Conservation (phyloP, 768 basidiomycete genomes). For the Exsudoporus frostii region DNA sequence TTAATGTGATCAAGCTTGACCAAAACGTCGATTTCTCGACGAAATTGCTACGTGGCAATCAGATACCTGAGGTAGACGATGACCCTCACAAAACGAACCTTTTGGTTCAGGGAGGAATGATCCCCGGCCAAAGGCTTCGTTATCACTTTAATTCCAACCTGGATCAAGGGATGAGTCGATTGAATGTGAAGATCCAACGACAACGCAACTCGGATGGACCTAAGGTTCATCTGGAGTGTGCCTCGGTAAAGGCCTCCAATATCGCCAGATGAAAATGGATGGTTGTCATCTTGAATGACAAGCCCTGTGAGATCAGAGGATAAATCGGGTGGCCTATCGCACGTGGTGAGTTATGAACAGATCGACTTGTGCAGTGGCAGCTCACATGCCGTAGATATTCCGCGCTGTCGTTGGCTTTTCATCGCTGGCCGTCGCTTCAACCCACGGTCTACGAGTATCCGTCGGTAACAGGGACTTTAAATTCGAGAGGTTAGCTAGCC, state of each 20-base stretch:
- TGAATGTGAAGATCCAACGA: neutral
- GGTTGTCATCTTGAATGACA: neutral
- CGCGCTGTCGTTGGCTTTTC: too few species aligned
- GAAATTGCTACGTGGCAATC: neutral
- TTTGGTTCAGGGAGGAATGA: too few species aligned
- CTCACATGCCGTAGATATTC: neutral
- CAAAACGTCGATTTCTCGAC: neutral
- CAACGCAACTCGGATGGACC: neutral
- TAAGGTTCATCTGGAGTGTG: neutral
- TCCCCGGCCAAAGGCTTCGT: too few species aligned
- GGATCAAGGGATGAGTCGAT: neutral
- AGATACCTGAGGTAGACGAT: neutral
- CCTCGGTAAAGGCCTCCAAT: neutral
- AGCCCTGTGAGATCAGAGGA: neutral
- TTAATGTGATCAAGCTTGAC: neutral
- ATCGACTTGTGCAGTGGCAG: neutral
- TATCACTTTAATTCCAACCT: neutral
- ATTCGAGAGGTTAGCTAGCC: neutral
- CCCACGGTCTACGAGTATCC: neutral
- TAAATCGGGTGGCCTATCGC: neutral
- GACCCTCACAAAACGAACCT: neutral
- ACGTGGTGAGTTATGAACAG: neutral
- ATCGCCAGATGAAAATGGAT: neutral
- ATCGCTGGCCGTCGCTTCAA: neutral
- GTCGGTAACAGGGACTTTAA: neutral